phyloP scores from a whole-genome alignment of 768 basidiomycete genomes.

The Hemileccinum impolitum region DNA sequence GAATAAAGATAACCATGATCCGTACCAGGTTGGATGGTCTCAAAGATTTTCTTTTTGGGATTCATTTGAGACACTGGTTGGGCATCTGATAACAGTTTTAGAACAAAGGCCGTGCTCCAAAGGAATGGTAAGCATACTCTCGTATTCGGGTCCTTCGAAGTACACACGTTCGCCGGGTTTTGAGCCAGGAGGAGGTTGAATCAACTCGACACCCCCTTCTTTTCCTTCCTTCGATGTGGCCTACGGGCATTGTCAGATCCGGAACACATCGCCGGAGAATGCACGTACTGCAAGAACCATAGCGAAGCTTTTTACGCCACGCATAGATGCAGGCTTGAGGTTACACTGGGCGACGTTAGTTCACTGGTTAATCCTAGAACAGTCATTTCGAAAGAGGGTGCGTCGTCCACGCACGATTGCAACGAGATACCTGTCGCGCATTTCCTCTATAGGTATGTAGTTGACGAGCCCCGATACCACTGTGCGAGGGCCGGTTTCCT shows the following conservation, averaged over 20 bases:
- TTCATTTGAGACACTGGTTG: slow-evolving; percentile 82
- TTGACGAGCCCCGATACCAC: slow-evolving; percentile 97
- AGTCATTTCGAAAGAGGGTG: background rate
- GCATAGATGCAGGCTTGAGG: slow-evolving; percentile 94
- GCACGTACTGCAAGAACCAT: slow-evolving; percentile 88
- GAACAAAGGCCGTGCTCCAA: background rate
- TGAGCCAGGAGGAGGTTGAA: slow-evolving; percentile 80
- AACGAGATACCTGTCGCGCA: slow-evolving; percentile 79
- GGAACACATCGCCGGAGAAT: background rate
- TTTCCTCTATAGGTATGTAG: slow-evolving; percentile 93
- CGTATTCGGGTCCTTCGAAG: slow-evolving; percentile 89
- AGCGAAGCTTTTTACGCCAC: slow-evolving; percentile 95
- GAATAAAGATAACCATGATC: background rate
- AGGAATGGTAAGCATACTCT: slow-evolving; percentile 47
- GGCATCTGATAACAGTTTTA: slow-evolving; percentile 38
- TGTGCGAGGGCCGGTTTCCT: slow-evolving; percentile 90
- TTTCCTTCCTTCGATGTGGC: slow-evolving; percentile 89
- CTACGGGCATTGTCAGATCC: slow-evolving; percentile 36
- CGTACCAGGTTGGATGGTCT: slow-evolving; percentile 88
- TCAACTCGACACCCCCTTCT: slow-evolving; percentile 86
- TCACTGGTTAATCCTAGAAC: background rate
- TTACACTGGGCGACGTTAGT: slow-evolving; percentile 57
- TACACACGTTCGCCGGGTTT: slow-evolving; percentile 93
- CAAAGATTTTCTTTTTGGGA: slow-evolving; percentile 99
- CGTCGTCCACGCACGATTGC: slow-evolving; percentile 59